Conservation (phyloP, 768 basidiomycete species). For the Kwoniella sp. region DNA sequence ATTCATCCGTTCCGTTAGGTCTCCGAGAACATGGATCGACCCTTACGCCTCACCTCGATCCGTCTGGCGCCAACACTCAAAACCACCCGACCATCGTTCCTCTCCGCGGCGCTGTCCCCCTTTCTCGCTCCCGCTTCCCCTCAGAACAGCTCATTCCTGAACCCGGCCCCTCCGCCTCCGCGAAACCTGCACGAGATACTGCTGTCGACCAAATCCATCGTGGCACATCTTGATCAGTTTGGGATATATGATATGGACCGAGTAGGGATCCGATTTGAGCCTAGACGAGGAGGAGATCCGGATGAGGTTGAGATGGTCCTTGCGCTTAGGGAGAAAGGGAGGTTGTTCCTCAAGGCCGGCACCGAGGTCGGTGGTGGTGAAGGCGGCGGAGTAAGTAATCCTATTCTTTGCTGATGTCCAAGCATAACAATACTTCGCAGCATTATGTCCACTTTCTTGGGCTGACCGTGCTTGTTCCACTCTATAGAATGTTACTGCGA, state of each 20-base stretch:
- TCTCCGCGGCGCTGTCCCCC: constrained; percentile 75
- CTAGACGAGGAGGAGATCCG: constrained; percentile 45
- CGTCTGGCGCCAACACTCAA: constrained; percentile 73
- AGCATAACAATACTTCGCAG: background rate
- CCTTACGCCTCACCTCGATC: constrained; percentile 72
- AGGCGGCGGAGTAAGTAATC: constrained; percentile 76
- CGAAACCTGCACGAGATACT: constrained; percentile 68
- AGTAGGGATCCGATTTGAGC: constrained; percentile 76
- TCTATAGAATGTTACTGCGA: constrained; percentile 73
- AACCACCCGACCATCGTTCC: constrained; percentile 75
- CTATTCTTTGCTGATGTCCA: background rate
- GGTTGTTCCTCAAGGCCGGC: constrained; percentile 75
- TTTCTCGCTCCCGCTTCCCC: constrained; percentile 57
- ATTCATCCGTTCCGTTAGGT: constrained; percentile 60
- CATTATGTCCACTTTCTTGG: too few relatives aligned
- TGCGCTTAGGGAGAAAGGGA: constrained; percentile 68
- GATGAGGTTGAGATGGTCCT: constrained; percentile 53
- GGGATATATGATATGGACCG: constrained; percentile 74
- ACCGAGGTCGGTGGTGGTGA: constrained; percentile 94
- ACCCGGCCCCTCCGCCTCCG: constrained; percentile 50
- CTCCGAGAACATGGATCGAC: constrained; percentile 67
- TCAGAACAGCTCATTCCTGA: constrained; percentile 40
- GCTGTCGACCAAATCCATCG: constrained; percentile 69
- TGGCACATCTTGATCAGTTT: constrained; percentile 68
- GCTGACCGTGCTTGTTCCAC: background rate